Evolutionary conservation across 306 rosid genomes (phyloP), one percentile per base, ranked within the genome.

Genomic region (Glycine latifolia): DNA sequence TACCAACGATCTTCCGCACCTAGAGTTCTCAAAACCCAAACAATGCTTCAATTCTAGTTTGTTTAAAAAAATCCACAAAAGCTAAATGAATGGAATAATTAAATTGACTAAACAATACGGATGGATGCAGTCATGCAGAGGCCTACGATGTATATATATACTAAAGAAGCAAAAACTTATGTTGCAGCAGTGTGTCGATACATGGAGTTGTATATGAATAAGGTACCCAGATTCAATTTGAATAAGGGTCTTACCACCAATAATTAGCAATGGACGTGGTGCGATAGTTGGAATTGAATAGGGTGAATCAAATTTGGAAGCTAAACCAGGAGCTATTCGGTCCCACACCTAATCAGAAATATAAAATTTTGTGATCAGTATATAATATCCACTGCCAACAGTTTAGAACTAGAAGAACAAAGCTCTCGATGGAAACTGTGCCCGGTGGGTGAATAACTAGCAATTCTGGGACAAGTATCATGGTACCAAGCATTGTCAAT

Each of bases 1-100:
- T 97, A 93, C 67, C 94, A 88, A 80, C 91, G 97, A 86, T 95
- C 98, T 83, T 89, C 93, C 3, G 88, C 93, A 63, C 98, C 99
- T 95, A 55, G 78, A 78, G 81, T 87, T 72, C 63, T 53, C 26
- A 77, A 76, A 35, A 67, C 52, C 79, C 81, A 82, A 60, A 14
- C 8, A 49, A 63, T 43, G 63, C 41, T 78, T 69, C 78, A 72
- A 61, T 73, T 61, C 59, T 46, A 37, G 47, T 69, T 56, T 84
- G 81, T 58, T 76, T 20, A 20, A 35, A 71, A 66, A 41, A 54
- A 35, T 20, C 20, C 20, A 20, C 20, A 20, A 20, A 20, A 20
- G 20, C 20, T 20, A 20, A 20, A 20, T 20, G 20, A 20, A 20
- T 1, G 20, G 20, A 20, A 20, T 20, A 20, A 20, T 1, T 20